Base-by-base conservation (phyloP, 2,329 filamentous ascomycete genomes). In the Daldinia sp. region DNA sequence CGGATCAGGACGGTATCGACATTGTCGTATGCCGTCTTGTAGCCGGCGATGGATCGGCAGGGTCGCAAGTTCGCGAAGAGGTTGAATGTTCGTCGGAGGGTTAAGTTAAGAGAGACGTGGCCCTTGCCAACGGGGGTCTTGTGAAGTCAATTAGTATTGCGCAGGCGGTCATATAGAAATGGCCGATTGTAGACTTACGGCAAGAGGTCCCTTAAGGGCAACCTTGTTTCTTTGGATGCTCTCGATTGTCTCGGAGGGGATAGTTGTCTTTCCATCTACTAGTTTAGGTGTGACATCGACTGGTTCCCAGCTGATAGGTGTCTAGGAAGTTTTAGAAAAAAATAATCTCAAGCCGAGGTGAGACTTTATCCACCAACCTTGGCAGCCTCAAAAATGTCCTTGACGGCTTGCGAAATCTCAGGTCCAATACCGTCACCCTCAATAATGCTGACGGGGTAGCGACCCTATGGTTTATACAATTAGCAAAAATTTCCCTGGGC, bases 361-460 rank as follows among this genome's bases (percentile, higher is more conserved):
- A 53, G 63, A 64, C 42, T 41, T 63, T 63, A 61, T 68, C 33
- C 69, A 81, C 85, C 71, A 85, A 97, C 95, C 82, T 97, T 93
- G 78, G 96, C 96, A 77, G 96, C 96, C 78, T 90, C 88, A 86
- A 98, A 99, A 84, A 99, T 99, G 82, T 98, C 93, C 90, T 98
- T 99, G 79, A 99, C 94, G 57, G 96, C 97, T 84, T 97, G 91
- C 74, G 96, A 90, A 80, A 99, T 99, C 86, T 99, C 95, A 73
- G 96, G 96, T 70, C 96, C 96, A 81, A 99, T 99, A 81, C 96
- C 96, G 80, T 99, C 97, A 84, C 97, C 96, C 88, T 99, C 97
- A 75, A 99, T 99, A 84, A 99, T 87, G 77, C 93, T 95, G 79
- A 99, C 96, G 65, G 93, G 92, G 88, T 92, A 99, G 83, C 96